A percentile compares a stretch with the other conserved stretches of the same genome.
Conservation (phyloP, 1,284 basidiomycete species). For the Marasmius tenuissimus region DNA sequence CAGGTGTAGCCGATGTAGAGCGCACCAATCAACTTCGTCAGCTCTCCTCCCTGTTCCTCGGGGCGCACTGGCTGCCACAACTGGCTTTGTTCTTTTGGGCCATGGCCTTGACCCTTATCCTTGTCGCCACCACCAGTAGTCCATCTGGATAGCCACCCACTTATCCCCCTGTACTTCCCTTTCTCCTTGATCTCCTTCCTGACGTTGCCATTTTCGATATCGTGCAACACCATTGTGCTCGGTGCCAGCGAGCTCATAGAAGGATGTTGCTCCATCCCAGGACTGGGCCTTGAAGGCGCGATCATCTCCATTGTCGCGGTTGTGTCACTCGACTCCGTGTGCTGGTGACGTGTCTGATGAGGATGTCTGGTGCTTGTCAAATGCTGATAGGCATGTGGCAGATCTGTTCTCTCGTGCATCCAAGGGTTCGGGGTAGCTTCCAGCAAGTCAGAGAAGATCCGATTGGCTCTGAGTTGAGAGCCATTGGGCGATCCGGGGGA, state of each 20-base stretch:
- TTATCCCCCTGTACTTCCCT: constrained; percentile 23
- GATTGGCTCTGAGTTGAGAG: no score
- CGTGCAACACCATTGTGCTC: no score
- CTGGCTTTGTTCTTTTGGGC: no score
- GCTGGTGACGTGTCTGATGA: no score
- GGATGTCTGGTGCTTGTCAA: no score
- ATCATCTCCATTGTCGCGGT: constrained; percentile 27
- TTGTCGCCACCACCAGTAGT: constrained; percentile 32
- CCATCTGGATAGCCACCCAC: constrained; percentile 36
- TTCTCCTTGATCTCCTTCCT: constrained; percentile 34
- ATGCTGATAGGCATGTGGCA: constrained; percentile 34
- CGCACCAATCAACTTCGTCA: constrained; percentile 54
- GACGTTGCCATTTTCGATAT: constrained; percentile 1
- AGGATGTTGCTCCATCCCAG: constrained; percentile 14
- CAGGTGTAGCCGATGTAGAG: constrained; percentile 37
- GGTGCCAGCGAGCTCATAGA: neutral
- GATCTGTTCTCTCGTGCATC: no score
- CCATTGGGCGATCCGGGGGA: no score
- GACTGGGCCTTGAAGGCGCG: neutral
- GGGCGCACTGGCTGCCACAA: constrained; percentile 19
- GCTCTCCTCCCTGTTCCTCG: no score
- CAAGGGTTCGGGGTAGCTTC: no score
- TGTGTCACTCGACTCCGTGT: constrained; percentile 30
- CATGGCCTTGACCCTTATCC: constrained; percentile 22
- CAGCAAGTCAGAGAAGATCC: no score